A percentile compares a stretch with the other conserved stretches of the same genome.
These are phyloP conservation scores for Suillus ampliporus DNA, from an alignment of 768 basidiomycete genomes.

Conservation along the genomic window DNA sequence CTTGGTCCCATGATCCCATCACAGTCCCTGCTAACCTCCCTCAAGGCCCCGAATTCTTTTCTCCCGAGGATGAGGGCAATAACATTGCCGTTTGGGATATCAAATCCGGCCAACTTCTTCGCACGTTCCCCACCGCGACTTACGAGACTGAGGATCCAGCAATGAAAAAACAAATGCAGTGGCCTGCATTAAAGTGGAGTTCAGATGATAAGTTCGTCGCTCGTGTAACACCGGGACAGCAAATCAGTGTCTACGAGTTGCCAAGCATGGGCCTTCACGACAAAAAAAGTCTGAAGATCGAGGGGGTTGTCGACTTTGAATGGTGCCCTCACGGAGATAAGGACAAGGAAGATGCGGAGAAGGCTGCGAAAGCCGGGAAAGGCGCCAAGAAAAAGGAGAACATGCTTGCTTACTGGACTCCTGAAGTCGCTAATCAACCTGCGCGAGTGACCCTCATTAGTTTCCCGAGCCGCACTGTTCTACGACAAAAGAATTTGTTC, in stretches of 20 bases:
- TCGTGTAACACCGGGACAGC: constrained; percentile 85
- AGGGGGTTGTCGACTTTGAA: constrained; percentile 97
- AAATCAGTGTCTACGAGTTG: constrained; percentile 96
- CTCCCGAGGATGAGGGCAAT: constrained; percentile 95
- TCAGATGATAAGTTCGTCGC: constrained; percentile 95
- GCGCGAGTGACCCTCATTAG: constrained; percentile 93
- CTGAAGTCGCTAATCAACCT: constrained; percentile 95
- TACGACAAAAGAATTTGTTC: constrained; percentile 97
- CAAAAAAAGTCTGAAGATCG: constrained; percentile 97
- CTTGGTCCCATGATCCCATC: constrained; percentile 96
- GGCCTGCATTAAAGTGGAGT: constrained; percentile 98
- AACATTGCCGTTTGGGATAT: constrained; percentile 99
- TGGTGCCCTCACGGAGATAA: constrained; percentile 95
- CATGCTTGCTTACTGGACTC: constrained; percentile 97
- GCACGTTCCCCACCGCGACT: constrained; percentile 81
- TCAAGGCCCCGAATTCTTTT: constrained; percentile 86
- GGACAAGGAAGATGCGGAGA: constrained; percentile 76
- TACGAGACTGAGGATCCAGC: constrained; percentile 62
- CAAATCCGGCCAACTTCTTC: constrained; percentile 88
- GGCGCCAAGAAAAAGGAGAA: constrained; percentile 81
- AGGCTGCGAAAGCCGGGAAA: constrained; percentile 47
- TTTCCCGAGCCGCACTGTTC: constrained; percentile 82
- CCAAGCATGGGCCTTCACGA: constrained; percentile 93
- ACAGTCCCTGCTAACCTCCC: constrained; percentile 79
- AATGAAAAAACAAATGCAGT: constrained; percentile 83